Conservation (phyloP, 495 filamentous ascomycete species). For the Rhizodiscina lignyota region DNA sequence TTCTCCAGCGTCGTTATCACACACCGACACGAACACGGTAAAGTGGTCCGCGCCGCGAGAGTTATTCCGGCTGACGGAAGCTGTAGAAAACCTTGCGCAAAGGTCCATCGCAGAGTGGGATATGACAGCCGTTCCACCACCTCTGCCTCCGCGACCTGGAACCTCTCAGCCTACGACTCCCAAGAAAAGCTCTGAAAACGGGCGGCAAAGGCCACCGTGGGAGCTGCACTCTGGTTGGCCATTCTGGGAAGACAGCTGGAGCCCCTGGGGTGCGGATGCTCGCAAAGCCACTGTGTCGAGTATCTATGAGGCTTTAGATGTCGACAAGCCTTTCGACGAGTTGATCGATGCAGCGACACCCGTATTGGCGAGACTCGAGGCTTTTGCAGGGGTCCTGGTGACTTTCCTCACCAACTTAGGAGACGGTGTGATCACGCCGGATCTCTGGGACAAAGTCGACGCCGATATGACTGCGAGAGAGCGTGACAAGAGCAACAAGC, state of each 20-base stretch:
- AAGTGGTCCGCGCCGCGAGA: constrained; percentile 64
- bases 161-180: constrained; percentile 25
- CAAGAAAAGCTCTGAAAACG: too few species aligned
- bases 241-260: constrained; percentile 44
- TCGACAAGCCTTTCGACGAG: constrained; percentile 36
- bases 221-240: constrained; percentile 55
- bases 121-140: constrained; percentile 65
- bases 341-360: constrained; percentile 42
- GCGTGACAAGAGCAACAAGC: constrained; percentile 22
- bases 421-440: constrained; percentile 54
- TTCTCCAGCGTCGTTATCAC: constrained; percentile 6
- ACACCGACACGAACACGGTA: constrained; percentile 20
- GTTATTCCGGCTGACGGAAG: constrained; percentile 74
- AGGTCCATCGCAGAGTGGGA: constrained; percentile 65
- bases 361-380: constrained; percentile 51
- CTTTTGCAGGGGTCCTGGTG: constrained; percentile 48
- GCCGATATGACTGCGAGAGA: constrained; percentile 35
- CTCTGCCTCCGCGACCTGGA: too few species aligned
- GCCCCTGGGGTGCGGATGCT: constrained; percentile 15
- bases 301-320: constrained; percentile 54
- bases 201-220: too few species aligned
- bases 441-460: constrained; percentile 58
- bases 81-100: constrained; percentile 57
- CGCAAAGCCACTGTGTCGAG: constrained; percentile 3
- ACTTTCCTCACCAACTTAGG: constrained; percentile 53